These are phyloP conservation scores for Leptographium lundbergii DNA, from an alignment of 2,329 filamentous ascomycete species.

Conservation along the genomic window DNA sequence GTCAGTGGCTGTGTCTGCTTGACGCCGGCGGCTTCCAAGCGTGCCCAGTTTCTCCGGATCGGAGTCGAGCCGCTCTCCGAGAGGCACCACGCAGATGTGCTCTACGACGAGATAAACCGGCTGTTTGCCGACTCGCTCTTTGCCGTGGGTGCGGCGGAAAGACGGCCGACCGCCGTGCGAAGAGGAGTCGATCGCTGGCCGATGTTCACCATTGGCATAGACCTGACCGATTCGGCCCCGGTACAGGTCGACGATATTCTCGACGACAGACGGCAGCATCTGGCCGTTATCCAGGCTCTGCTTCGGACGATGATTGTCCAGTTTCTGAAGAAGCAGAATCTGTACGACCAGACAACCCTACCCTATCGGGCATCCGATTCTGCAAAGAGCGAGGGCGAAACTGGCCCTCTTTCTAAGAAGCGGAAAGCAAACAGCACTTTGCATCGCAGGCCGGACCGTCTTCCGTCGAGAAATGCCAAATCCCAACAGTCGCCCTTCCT, in stretches of 20 bases:
- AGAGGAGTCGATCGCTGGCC: constrained; percentile 74
- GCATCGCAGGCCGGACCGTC: not conserved
- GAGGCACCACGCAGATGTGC: constrained; percentile 42
- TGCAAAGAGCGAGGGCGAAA: not conserved
- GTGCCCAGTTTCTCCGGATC: constrained; percentile 69
- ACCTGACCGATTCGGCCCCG: constrained; percentile 17
- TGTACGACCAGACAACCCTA: not conserved
- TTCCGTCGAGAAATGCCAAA: not conserved
- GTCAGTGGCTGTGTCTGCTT: constrained; percentile 62
- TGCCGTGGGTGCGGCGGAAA: constrained; percentile 29
- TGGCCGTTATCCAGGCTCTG: constrained; percentile 50
- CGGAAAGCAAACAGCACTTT: not conserved
- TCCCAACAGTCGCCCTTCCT: not conserved
- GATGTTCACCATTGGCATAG: constrained; percentile 73
- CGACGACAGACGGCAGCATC: constrained; percentile 30
- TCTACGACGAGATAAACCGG: constrained; percentile 70
- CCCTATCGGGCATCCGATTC: not conserved
- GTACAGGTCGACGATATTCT: constrained; percentile 27
- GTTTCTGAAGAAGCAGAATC: constrained; percentile 60
- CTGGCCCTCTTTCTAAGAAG: not conserved
- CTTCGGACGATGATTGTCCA: constrained; percentile 56
- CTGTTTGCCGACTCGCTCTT: constrained; percentile 69
- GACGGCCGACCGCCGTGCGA: constrained; percentile 19
- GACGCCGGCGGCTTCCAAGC: constrained; percentile 55
- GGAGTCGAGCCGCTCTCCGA: constrained; percentile 54